Percentiles rank a stretch among this genome's conserved stretches.
These are phyloP conservation scores for Hysterangium stoloniferum DNA, from an alignment of 768 basidiomycete species.

Conservation along the genomic window DNA sequence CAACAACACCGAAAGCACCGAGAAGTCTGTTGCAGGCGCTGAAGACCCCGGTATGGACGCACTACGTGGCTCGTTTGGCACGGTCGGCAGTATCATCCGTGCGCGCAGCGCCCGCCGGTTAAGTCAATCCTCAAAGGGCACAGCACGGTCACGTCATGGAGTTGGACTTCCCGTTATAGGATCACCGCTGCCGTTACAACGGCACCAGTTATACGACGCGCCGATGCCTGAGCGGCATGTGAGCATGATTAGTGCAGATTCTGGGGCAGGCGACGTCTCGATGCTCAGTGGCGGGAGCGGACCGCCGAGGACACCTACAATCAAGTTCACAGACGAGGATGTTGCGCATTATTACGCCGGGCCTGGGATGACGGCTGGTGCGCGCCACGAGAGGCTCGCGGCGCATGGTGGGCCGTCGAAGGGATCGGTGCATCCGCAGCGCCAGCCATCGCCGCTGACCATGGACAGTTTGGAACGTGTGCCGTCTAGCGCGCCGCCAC, in stretches of 20 bases:
- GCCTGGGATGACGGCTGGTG: constrained; percentile 39
- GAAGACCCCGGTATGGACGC: constrained; percentile 95
- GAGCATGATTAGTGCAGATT: constrained; percentile 25
- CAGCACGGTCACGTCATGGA: not conserved
- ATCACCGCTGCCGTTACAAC: constrained; percentile 37
- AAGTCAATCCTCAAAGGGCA: constrained; percentile 43
- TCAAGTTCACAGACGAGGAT: constrained; percentile 74
- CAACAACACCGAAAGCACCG: constrained; percentile 53
- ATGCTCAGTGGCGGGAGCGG: constrained; percentile 13
- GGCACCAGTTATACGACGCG: constrained; percentile 85
- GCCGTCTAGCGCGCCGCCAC: constrained; percentile 29
- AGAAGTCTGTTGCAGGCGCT: constrained; percentile 46
- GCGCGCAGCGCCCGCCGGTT: constrained; percentile 22
- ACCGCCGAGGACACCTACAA: constrained; percentile 42
- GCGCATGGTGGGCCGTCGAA: constrained; percentile 10
- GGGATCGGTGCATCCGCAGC: constrained; percentile 18
- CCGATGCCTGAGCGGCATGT: constrained; percentile 53
- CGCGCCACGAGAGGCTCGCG: constrained; percentile 43
- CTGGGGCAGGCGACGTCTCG: constrained; percentile 17
- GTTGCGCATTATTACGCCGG: constrained; percentile 67
- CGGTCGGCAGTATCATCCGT: constrained; percentile 82
- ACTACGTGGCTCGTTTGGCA: constrained; percentile 84
- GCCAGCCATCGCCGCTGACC: constrained; percentile 19
- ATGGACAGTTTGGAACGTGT: constrained; percentile 14
- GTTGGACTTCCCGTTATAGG: not conserved